Evolutionary conservation across 371 early-diverging fungal species (phyloP), one percentile per base, ranked within the genome.

Genomic region (Circinella umbellata): DNA sequence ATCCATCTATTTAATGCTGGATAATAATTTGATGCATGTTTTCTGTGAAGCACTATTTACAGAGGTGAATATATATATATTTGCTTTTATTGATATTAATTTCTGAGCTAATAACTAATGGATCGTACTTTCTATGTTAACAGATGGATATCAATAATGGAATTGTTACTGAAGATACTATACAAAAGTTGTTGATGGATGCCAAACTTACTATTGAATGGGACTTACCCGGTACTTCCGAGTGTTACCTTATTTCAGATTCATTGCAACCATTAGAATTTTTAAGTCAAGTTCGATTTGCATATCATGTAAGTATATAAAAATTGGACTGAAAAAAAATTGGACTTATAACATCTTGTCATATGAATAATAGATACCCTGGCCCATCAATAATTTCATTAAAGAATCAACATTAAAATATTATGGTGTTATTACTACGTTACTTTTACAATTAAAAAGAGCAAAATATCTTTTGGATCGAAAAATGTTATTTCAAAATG

Each of bases 311-410:
- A 73, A 67, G 67, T 27, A 27, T 27, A 27, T 27, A 27, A 1
- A 27, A 27, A 1, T 27, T 27, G 27, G 15, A 15, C 47, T 5
- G 4, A 51, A 51, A 15, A 2, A 51, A 51, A 7, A 17, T 1
- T 13, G 2, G 1, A 17, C 6, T 51, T 5, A 51, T 5, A 17
- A 13, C 14, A 17, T 1, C 1, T 15, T 4, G 5, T 15, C 15
- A 51, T 17, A 51, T 51, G 4, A 13, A 13, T 6, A 51, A 51
- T 62, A 85, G 86, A 69, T 82, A 48, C 79, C 86, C 10, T 84
- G 83, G 81, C 84, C 86, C 8, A 67, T 86, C 27, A 80, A 82
- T 35, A 81, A 81, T 53, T 83, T 83, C 66, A 80, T 86, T 18
- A 73, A 67, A 20, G 46, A 59, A 38, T 61, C 72, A 8, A 70